A percentile compares a stretch with the other conserved stretches of the same genome.
Conservation (phyloP, 495 filamentous ascomycete species). For the Penicillium pancosmium region DNA sequence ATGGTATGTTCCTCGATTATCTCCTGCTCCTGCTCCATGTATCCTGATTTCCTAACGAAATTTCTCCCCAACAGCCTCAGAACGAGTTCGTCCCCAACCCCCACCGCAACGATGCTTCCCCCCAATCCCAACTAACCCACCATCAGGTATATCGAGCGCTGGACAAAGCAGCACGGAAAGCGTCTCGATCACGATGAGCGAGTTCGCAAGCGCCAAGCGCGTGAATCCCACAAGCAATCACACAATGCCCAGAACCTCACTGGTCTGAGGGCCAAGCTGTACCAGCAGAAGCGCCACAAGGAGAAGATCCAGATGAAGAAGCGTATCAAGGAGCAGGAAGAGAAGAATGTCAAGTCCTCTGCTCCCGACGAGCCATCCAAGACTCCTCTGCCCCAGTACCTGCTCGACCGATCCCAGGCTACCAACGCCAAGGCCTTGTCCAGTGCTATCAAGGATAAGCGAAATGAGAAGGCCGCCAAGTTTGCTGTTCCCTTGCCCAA, state of each 20-base stretch:
- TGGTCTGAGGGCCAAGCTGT: slow-evolving; percentile 90
- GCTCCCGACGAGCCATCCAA: slow-evolving; percentile 70
- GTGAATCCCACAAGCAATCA: slow-evolving; percentile 83
- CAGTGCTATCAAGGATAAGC: slow-evolving; percentile 84
- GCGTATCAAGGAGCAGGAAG: slow-evolving; percentile 89
- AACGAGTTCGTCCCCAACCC: slow-evolving; percentile 62
- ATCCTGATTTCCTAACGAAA: slow-evolving; percentile 16
- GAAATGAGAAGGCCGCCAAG: slow-evolving; percentile 91
- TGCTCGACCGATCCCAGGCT: slow-evolving; percentile 85
- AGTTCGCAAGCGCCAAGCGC: slow-evolving; percentile 79
- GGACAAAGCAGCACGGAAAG: slow-evolving; percentile 79
- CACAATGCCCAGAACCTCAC: slow-evolving; percentile 89
- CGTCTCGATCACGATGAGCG: slow-evolving; percentile 91
- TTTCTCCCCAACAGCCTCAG: slow-evolving; percentile 64
- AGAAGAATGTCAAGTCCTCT: slow-evolving; percentile 93
- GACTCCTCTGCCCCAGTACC: slow-evolving; percentile 80
- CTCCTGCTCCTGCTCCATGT: too few species aligned
- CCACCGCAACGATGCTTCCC: slow-evolving; percentile 12
- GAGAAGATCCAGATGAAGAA: slow-evolving; percentile 99
- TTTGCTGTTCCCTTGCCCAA: slow-evolving; percentile 94
- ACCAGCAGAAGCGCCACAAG: slow-evolving; percentile 88
- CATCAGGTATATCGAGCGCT: slow-evolving; percentile 81
- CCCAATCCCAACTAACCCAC: slow-evolving; percentile 16
- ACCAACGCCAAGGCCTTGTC: slow-evolving; percentile 88
- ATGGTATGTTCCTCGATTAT: slow-evolving; percentile 36